phyloP scores from a whole-genome alignment of 768 basidiomycete genomes.

The Hygrocybe coccinea region DNA sequence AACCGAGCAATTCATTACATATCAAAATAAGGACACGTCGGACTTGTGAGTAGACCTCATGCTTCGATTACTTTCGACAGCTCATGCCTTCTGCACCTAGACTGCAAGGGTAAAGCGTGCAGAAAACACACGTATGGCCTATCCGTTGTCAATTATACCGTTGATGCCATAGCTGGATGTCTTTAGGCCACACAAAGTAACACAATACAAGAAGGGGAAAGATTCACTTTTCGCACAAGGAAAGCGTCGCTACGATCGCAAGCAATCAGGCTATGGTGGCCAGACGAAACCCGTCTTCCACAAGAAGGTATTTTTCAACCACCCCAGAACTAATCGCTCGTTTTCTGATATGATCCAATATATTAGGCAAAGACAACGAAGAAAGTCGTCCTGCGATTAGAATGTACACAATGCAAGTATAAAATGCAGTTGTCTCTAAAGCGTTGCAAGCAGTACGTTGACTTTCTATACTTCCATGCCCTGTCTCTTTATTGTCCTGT shows the following conservation, averaged over 20 bases:
- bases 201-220: constrained; percentile 99
- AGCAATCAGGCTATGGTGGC: constrained; percentile 98
- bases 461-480: neutral
- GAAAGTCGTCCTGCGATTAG: constrained; percentile 97
- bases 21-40: constrained; percentile 68
- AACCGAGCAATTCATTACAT: constrained; percentile 12
- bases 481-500: neutral
- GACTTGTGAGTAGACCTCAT: constrained; percentile 69
- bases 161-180: constrained; percentile 13
- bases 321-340: neutral
- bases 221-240: constrained; percentile 97
- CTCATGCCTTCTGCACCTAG: constrained; percentile 41
- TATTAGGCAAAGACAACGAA: constrained; percentile 92
- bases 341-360: neutral
- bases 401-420: constrained; percentile 98
- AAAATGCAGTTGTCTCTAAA: constrained; percentile 96
- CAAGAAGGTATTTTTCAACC: constrained; percentile 74
- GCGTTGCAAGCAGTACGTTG: constrained; percentile 96
- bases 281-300: constrained; percentile 99
- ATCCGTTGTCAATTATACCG: neutral
- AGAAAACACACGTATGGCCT: constrained; percentile 88
- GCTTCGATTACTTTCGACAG: neutral
- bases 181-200: constrained; percentile 93
- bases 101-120: constrained; percentile 96
- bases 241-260: constrained; percentile 99